phyloP scores from a whole-genome alignment of 768 basidiomycete species.

The Amanita pallidorosea region DNA sequence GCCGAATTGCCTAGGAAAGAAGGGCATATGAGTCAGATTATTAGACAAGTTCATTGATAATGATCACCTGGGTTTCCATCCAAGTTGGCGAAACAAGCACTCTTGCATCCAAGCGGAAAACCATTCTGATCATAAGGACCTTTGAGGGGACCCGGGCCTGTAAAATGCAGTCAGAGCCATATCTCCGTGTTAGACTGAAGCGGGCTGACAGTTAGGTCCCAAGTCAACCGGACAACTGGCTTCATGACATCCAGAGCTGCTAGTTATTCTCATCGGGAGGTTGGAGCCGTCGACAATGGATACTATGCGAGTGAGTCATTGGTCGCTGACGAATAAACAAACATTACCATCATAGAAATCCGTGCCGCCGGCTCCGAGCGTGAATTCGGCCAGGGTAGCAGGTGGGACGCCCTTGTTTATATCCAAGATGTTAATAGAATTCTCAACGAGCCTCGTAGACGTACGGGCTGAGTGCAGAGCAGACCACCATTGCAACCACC shows the following conservation, averaged over 20 bases:
- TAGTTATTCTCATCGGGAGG: conserved; percentile 33
- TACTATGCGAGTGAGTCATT: conserved; percentile 22
- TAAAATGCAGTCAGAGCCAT: background rate
- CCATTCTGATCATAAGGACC: conserved; percentile 46
- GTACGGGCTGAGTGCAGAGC: background rate
- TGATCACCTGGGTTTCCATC: conserved; percentile 28
- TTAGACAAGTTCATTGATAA: background rate
- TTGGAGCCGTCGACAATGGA: conserved; percentile 62
- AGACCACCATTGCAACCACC: too few relatives aligned
- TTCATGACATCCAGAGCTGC: conserved; percentile 35
- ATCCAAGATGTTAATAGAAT: conserved; percentile 21
- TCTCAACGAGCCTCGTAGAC: background rate
- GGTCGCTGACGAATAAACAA: background rate
- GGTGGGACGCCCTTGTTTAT: conserved; percentile 47
- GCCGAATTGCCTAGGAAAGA: conserved; percentile 35
- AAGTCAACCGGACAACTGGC: conserved; percentile 19
- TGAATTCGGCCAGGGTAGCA: conserved; percentile 60
- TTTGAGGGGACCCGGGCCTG: conserved; percentile 40
- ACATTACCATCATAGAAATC: conserved; percentile 55
- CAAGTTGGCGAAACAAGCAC: conserved; percentile 38
- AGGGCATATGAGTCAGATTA: background rate
- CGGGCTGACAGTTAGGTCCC: conserved; percentile 46
- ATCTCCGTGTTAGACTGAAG: background rate
- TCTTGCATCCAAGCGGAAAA: conserved; percentile 49
- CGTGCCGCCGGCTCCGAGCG: conserved; percentile 28